Conservation (phyloP, 371 early-diverging fungal genomes). For the Haplosporangium sp. region DNA sequence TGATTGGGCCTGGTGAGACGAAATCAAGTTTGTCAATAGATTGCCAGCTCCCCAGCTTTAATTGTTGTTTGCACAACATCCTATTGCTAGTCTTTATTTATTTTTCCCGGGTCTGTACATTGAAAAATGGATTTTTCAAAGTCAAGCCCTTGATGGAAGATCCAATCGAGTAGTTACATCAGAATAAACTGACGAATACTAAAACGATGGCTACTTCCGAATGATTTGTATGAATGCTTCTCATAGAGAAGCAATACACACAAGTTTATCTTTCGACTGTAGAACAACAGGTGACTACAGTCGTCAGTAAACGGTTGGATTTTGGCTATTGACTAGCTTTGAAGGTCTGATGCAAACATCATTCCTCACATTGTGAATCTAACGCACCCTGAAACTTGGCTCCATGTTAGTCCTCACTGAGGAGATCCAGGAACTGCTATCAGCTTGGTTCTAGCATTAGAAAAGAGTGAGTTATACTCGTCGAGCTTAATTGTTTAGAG, state of each 20-base stretch:
- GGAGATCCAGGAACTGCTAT: no score
- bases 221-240: neutral
- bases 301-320: conserved; percentile 1
- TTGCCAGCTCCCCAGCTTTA: neutral
- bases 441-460: no score
- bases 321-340: conserved; percentile 1
- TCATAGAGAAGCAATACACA: conserved; percentile 8
- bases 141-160: conserved; percentile 19
- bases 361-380: neutral
- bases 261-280: conserved; percentile 1
- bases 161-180: conserved; percentile 13
- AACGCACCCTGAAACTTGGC: no score
- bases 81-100: conserved; percentile 27
- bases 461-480: no score
- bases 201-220: conserved; percentile 12
- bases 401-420: no score
- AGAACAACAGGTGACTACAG: neutral
- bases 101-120: conserved; percentile 18
- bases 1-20: no score
- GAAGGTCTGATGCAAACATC: conserved; percentile 4
- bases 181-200: conserved; percentile 8
- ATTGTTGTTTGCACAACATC: conserved; percentile 13
- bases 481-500: no score
- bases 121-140: conserved; percentile 26
- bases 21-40: no score